Evolutionary conservation across 768 basidiomycete genomes (phyloP).

Genomic region (Phylloporus arenicola): DNA sequence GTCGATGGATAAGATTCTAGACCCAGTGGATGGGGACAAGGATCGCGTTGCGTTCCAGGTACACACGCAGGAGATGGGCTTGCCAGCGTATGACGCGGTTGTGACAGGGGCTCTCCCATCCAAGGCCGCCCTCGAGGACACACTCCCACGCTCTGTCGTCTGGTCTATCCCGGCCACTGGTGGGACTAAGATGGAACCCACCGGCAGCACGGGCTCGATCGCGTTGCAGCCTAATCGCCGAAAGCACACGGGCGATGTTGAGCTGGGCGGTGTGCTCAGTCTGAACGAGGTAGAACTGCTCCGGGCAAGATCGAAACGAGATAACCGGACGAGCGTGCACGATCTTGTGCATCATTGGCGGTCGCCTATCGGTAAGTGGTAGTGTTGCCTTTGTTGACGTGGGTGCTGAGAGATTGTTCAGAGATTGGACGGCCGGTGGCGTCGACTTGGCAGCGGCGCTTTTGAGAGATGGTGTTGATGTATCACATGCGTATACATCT

Average conservation of each 20-base stretch:
- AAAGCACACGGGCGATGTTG: slow-evolving; percentile 18
- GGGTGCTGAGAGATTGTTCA: neutral
- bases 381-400: neutral
- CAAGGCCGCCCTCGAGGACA: neutral
- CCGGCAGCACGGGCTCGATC: neutral
- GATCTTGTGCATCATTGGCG: slow-evolving; percentile 57
- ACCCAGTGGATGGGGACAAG: neutral
- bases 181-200: neutral
- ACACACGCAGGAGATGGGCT: neutral
- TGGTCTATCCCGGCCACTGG: too few species aligned
- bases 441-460: neutral
- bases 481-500: too few species aligned
- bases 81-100: slow-evolving; percentile 30
- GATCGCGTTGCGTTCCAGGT: neutral
- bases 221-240: slow-evolving; percentile 25
- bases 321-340: slow-evolving; percentile 21
- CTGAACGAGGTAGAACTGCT: slow-evolving; percentile 43
- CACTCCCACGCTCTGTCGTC: neutral
- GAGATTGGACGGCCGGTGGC: neutral
- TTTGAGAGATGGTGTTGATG: neutral
- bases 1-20: neutral
- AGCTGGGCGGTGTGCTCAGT: slow-evolving; percentile 13
- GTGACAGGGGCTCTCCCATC: slow-evolving; percentile 6
- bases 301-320: slow-evolving; percentile 33
- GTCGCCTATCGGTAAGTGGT: slow-evolving; percentile 60